Evolutionary conservation across 2,329 filamentous ascomycete genomes (phyloP).

Genomic region (Sporothrix inflata): DNA sequence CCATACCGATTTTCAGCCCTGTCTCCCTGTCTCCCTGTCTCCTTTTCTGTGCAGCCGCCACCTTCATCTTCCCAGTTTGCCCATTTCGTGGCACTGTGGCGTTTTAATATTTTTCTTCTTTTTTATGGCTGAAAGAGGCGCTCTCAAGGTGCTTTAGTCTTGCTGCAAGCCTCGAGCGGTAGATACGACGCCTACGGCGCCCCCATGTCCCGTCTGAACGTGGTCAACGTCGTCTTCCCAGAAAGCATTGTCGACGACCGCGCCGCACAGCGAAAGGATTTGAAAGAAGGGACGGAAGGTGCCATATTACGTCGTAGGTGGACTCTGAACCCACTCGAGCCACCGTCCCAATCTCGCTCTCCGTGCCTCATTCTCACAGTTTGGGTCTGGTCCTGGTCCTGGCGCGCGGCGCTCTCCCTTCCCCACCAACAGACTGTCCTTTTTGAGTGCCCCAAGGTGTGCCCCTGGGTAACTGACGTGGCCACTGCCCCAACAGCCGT

Average conservation of each 20-base stretch:
- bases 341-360: conserved; percentile 8
- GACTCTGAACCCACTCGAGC: background rate
- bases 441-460: too few relatives aligned
- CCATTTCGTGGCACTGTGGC: conserved; percentile 4
- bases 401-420: background rate
- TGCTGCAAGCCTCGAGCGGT: background rate
- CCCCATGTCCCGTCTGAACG: background rate
- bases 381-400: background rate
- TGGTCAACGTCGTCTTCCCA: background rate
- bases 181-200: background rate
- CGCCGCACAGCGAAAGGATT: background rate
- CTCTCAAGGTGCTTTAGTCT: background rate
- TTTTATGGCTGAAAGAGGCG: background rate
- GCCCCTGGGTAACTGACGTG: too few relatives aligned
- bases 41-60: background rate
- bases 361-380: background rate
- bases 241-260: background rate
- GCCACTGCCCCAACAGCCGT: background rate
- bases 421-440: background rate
- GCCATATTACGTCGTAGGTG: background rate
- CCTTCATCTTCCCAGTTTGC: background rate
- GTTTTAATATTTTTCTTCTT: background rate
- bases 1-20: background rate
- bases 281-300: background rate
- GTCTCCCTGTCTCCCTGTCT: background rate